Evolutionary conservation across 2,329 filamentous ascomycete species (phyloP), one percentile per base, ranked within the genome.

Genomic region (Bertia moriformis): DNA sequence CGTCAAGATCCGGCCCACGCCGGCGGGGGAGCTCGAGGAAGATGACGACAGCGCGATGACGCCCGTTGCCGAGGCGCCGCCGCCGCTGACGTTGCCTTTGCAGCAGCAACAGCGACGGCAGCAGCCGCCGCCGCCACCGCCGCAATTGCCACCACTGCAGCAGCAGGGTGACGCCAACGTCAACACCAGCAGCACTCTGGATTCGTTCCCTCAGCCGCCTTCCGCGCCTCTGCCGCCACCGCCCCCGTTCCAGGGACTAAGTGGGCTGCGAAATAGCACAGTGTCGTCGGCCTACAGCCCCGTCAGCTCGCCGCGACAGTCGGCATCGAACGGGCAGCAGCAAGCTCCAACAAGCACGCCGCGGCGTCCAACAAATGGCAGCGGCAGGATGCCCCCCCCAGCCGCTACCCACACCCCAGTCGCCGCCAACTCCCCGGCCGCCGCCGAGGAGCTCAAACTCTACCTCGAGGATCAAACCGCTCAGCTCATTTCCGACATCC

Each of bases 381-480:
- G 51, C 42, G 56, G 51, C 15, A 62, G 61, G 37, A 43, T 51
- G 24, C 48, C 45, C 19, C 22, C 22, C 7, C 22, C 22, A 27
- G 22, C 7, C 22, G 22, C n/a, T n/a, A 27, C n/a, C 7, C 7
- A n/a, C 22, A n/a, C 7, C 7, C 7, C 22, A 10, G 48, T 59
- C 38, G 56, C 58, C 45, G 61, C 59, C 41, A 58, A 52, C 40
- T 48, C 54, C 18, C 49, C 67, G 40, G 59, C 58, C 38, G 63
- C 63, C 45, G 53, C 60, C 18, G 66, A 71, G 45, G 71, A 73
- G 43, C 57, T 73, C 40, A 71, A 82, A 73, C 72, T 83, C 43
- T 88, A 86, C 52, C 71, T 93, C 24, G 83, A 91, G 52, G 83
- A 88, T 51, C 83, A 91, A 55, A 88, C 82, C 10, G 82, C 83